A percentile compares a stretch with the other conserved stretches of the same genome.
Evolutionary conservation across 1,284 basidiomycete genomes (phyloP).

Genomic region (Salmacisia buchloeana): DNA sequence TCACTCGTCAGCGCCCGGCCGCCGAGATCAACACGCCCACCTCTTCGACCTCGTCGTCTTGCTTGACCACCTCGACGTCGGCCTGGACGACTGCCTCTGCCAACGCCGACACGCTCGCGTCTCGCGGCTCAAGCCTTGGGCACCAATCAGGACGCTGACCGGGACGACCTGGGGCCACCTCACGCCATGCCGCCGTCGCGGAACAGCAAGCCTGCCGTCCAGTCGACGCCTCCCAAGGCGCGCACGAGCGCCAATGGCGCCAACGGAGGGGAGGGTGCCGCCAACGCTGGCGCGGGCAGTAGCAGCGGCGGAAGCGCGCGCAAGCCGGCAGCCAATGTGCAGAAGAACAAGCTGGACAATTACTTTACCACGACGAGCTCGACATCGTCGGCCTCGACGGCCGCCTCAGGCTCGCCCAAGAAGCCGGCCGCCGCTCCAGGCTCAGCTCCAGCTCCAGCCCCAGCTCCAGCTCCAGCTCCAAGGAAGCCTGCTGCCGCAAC

Average conservation of each 20-base stretch:
- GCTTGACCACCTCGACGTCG: too few species aligned
- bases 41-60: too few species aligned
- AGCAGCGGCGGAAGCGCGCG: not conserved
- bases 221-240: too few species aligned
- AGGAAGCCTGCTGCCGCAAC: not conserved
- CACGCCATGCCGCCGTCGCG: not conserved
- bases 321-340: not conserved
- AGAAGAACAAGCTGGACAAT: constrained; percentile 19
- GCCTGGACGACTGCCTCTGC: too few species aligned
- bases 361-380: constrained; percentile 23
- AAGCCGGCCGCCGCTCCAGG: constrained; percentile 34
- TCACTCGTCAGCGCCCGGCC: too few species aligned
- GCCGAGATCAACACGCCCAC: too few species aligned
- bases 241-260: not conserved
- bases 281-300: not conserved
- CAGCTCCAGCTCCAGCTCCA: constrained; percentile 21
- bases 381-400: too few species aligned
- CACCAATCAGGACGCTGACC: too few species aligned
- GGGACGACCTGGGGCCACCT: too few species aligned
- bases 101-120: not conserved
- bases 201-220: too few species aligned
- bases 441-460: constrained; percentile 21
- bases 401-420: constrained; percentile 39
- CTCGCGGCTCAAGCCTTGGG: not conserved
- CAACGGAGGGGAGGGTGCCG: not conserved